Percentiles rank a stretch among this genome's conserved stretches.
Conservation (phyloP, 1,139 yeast genomes). For the Pneumocystis jirovecii region DNA sequence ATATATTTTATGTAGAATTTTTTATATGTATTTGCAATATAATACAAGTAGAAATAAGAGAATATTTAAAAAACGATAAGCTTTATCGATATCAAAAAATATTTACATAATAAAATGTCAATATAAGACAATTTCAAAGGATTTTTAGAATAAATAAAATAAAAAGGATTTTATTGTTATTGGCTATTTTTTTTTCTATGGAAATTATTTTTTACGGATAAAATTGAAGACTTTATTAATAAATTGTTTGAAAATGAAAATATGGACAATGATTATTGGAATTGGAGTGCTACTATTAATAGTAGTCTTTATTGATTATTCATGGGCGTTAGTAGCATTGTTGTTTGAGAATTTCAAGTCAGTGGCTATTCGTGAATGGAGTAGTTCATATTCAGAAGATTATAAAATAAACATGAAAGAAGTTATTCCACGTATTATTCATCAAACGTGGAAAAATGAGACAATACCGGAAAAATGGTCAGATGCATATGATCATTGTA, state of each 20-base stretch:
- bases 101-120: too few relatives aligned
- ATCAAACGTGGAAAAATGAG: conserved; percentile 74
- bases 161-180: too few relatives aligned
- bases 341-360: conserved; percentile 43
- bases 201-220: too few relatives aligned
- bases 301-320: conserved; percentile 12
- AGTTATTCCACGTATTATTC: conserved; percentile 75
- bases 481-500: conserved; percentile 60
- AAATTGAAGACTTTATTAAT: too few relatives aligned
- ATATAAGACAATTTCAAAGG: too few relatives aligned
- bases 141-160: too few relatives aligned
- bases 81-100: too few relatives aligned
- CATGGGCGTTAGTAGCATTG: conserved; percentile 62
- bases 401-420: conserved; percentile 25
- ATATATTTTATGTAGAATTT: too few relatives aligned
- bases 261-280: conserved; percentile 6
- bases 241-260: conserved; percentile 3
- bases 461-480: conserved; percentile 71
- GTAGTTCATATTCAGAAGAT: conserved; percentile 30
- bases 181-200: too few relatives aligned
- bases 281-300: conserved; percentile 11
- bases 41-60: too few relatives aligned
- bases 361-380: conserved; percentile 15
- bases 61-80: too few relatives aligned
- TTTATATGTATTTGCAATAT: too few relatives aligned